A percentile compares a stretch with the other conserved stretches of the same genome.
Evolutionary conservation across 352 stramenopile species (phyloP).

Genomic region (Pythium phragmiticola): DNA sequence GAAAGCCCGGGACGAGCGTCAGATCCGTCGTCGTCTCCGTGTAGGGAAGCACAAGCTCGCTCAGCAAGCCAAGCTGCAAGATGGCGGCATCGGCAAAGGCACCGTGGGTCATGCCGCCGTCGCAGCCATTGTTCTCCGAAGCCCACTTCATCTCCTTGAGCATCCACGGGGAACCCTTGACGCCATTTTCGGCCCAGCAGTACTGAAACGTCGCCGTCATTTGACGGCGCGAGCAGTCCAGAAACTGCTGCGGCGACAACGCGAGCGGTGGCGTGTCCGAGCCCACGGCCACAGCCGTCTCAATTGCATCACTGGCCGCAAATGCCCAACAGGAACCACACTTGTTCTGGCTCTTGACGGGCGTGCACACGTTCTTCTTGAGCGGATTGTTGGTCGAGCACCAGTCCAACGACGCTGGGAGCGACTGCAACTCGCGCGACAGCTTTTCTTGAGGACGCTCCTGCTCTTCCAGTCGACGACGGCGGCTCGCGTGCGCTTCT

Average conservation of each 20-base stretch:
- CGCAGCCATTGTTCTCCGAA: conserved; percentile 66
- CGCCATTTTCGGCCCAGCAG: conserved; percentile 53
- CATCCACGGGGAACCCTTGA: conserved; percentile 50
- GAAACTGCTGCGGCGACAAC: conserved; percentile 78
- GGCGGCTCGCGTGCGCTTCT: conserved; percentile 43
- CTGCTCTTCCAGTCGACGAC: conserved; percentile 31
- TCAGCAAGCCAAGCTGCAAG: conserved; percentile 52
- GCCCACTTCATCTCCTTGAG: conserved; percentile 70
- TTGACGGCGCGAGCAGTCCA: conserved; percentile 67
- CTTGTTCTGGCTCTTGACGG: conserved; percentile 77
- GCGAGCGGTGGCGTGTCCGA: conserved; percentile 41
- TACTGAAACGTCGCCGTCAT: conserved; percentile 80
- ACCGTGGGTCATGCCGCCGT: conserved; percentile 74
- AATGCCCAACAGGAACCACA: conserved; percentile 89
- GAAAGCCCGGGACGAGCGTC: conserved; percentile 32
- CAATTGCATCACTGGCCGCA: conserved; percentile 72
- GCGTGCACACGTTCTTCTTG: conserved; percentile 64
- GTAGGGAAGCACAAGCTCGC: conserved; percentile 65
- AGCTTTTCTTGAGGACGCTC: conserved; percentile 8
- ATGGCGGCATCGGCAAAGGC: conserved; percentile 62
- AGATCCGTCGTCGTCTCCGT: conserved; percentile 50
- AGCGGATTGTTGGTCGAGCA: conserved; percentile 67
- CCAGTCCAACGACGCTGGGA: conserved; percentile 61
- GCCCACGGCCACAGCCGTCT: conserved; percentile 62
- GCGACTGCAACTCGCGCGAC: conserved; percentile 18